These are phyloP conservation scores for Silene noctiflora DNA, from an alignment of 179 eudicot genomes.

Conservation along the genomic window DNA sequence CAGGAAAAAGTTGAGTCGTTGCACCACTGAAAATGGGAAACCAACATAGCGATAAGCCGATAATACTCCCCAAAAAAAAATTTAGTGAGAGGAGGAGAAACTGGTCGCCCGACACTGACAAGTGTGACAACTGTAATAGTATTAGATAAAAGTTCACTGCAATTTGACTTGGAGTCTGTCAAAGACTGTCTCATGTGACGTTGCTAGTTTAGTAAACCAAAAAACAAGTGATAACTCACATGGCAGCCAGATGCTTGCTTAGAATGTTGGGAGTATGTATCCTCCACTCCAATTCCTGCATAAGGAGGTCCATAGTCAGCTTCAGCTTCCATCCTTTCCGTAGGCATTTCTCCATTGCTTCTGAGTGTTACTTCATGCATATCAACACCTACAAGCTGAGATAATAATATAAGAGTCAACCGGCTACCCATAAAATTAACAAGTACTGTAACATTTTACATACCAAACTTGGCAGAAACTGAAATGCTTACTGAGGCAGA, in stretches of 20 bases:
- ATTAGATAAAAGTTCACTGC: no score
- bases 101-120: no score
- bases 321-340: constrained; percentile 44
- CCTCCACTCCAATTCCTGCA: constrained; percentile 39
- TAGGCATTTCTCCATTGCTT: constrained; percentile 30
- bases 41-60: no score
- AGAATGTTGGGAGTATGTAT: constrained; percentile 25
- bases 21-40: no score
- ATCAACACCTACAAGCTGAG: constrained; percentile 62
- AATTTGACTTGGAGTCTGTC: no score
- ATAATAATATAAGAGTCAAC: constrained; percentile 14
- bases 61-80: no score
- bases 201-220: neutral
- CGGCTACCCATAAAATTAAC: neutral
- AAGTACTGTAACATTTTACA: neutral
- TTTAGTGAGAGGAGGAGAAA: no score
- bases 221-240: constrained; percentile 42
- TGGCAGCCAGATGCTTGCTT: constrained; percentile 23
- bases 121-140: no score
- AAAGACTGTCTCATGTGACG: neutral
- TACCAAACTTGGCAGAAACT: neutral
- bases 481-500: constrained; percentile 63
- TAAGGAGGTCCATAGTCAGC: constrained; percentile 37
- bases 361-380: constrained; percentile 32
- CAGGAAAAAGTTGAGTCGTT: no score